Percentiles rank a stretch among this genome's conserved stretches.
These are phyloP conservation scores for Gossypium raimondii DNA, from an alignment of 345 rosid species.

Conservation along the genomic window DNA sequence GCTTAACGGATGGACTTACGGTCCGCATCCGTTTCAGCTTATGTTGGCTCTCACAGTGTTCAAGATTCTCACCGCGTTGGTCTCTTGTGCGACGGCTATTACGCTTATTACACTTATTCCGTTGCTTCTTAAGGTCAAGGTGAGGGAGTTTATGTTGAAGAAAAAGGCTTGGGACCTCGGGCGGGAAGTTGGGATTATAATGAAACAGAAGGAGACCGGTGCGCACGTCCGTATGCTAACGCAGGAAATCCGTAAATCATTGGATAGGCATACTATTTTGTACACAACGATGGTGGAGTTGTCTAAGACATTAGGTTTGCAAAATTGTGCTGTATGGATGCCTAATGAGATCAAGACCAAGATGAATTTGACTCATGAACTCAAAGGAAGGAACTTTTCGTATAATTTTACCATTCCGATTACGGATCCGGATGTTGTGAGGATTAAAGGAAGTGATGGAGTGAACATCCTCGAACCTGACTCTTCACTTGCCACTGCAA, in stretches of 20 bases:
- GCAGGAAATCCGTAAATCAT: conserved; percentile 85
- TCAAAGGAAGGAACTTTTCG: conserved; percentile 43
- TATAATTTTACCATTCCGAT: conserved; percentile 44
- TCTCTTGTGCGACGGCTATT: conserved; percentile 90
- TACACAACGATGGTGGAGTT: conserved; percentile 88
- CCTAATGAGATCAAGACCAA: conserved; percentile 50
- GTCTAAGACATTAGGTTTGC: conserved; percentile 74
- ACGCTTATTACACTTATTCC: conserved; percentile 88
- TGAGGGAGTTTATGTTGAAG: conserved; percentile 88
- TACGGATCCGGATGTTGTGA: conserved; percentile 61
- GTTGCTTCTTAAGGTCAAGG: conserved; percentile 86
- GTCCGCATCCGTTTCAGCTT: conserved; percentile 73
- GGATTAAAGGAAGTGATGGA: conserved; percentile 49
- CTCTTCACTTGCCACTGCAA: conserved; percentile 61
- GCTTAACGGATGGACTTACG: conserved; percentile 89
- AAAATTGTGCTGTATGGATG: conserved; percentile 97
- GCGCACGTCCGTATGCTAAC: conserved; percentile 92
- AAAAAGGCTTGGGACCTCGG: conserved; percentile 87
- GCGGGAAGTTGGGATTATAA: conserved; percentile 84
- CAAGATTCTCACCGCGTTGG: conserved; percentile 89
- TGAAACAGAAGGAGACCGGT: conserved; percentile 82
- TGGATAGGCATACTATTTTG: conserved; percentile 79
- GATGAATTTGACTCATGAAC: conserved; percentile 77
- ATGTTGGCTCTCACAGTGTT: conserved; percentile 84
- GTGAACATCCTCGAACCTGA: conserved; percentile 56